phyloP scores from a whole-genome alignment of 2,329 filamentous ascomycete genomes.

The Aspergillus alliaceus region DNA sequence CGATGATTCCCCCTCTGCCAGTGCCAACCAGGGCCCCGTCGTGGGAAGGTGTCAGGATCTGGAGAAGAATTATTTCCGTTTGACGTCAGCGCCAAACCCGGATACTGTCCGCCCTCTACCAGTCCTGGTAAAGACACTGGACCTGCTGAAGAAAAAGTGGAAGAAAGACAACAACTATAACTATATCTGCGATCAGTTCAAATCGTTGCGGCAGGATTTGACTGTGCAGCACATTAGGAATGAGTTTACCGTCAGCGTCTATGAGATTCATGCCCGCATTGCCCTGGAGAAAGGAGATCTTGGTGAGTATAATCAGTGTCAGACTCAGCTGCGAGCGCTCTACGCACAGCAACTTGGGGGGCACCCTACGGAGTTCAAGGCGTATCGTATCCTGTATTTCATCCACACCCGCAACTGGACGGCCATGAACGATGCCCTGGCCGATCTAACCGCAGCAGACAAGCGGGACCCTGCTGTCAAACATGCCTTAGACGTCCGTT shows the following conservation, averaged over 20 bases:
- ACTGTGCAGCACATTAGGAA: conserved; percentile 97
- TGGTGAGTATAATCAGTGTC: conserved; percentile 99
- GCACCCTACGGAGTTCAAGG: conserved; percentile 93
- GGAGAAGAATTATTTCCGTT: conserved; percentile 91
- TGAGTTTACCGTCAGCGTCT: conserved; percentile 93
- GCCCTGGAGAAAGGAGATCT: conserved; percentile 97
- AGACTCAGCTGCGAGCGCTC: conserved; percentile 91
- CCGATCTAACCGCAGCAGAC: conserved; percentile 98
- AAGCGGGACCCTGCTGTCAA: conserved; percentile 81
- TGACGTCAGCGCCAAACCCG: conserved; percentile 86
- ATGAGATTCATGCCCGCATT: conserved; percentile 96
- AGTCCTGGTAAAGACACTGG: conserved; percentile 79
- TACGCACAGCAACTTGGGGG: conserved; percentile 86
- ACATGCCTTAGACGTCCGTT: conserved; percentile 88
- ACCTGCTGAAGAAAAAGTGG: conserved; percentile 93
- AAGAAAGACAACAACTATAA: conserved; percentile 88
- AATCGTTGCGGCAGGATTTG: conserved; percentile 94
- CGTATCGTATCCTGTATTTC: conserved; percentile 99
- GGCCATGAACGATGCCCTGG: conserved; percentile 95
- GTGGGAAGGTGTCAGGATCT: conserved; percentile 80
- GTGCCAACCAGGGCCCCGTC: conserved; percentile 63
- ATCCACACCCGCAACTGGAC: conserved; percentile 98
- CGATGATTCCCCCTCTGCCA: conserved; percentile 50
- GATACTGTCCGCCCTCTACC: conserved; percentile 82
- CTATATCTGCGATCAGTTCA: conserved; percentile 99